Evolutionary conservation across 192 early-diverging fungal species (phyloP), one percentile per base, ranked within the genome.

Genomic region (Coemansia guatemalensis): DNA sequence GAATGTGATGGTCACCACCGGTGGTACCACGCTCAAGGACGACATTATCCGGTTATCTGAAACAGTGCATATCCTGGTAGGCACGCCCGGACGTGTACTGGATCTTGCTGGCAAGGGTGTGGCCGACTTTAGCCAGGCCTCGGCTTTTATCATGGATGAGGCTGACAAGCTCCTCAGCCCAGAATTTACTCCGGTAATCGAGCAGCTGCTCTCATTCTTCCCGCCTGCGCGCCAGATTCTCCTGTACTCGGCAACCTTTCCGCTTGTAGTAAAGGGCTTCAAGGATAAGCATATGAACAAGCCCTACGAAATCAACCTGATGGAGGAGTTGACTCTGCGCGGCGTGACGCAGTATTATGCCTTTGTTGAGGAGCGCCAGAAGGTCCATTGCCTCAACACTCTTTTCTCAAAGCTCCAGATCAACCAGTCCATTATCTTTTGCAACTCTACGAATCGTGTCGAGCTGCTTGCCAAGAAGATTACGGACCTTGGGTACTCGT

Each of bases 351-450:
- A 99, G 83, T 99, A 95, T 83, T 99, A 99, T 75, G 97, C 97
- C 30, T 99, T 94, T 83, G 96, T 99, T 23, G 95, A 98, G 78
- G 97, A 99, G 71, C 85, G 92, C 64, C 97, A 99, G 69, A 99
- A 99, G 75, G 97, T 99, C 5, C 97, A 99, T 73, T 99, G 90
- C 67, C 81, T 92, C 27, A 92, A 92, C 74, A 92, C 90, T 6
- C 84, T 99, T 11, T 99, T 99, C 69, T 96, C 94, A 0, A 96
- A 96, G 90, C 90, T 99, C 24, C 97, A 99, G 90, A 97, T 99
- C 85, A 99, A 99, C 82, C 97, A 99, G 88, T 98, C 95, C 32
- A 99, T 99, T 64, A 99, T 99, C 73, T 99, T 99, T 74, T 99
- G 97, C 78, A 99, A 99, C 83, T 99, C 97, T 0, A 98, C 97